Evolutionary conservation across 306 rosid genomes (phyloP).

Genomic region (Vigna radiata): DNA sequence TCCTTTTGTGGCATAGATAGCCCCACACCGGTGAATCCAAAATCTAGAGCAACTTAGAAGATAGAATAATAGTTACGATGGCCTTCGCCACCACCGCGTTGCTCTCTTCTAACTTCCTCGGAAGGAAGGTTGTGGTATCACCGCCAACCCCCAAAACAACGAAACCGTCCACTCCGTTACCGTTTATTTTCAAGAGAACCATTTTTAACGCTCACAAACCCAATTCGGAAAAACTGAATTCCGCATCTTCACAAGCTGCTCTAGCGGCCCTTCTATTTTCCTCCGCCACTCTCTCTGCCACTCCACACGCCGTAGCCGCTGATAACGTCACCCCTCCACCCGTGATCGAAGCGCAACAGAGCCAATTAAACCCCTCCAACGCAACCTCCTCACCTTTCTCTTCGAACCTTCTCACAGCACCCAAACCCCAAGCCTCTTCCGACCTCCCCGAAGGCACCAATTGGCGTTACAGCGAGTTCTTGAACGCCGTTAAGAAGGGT

Average conservation of each 20-base stretch:
- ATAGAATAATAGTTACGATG: constrained; percentile 45
- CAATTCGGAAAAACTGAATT: constrained; percentile 44
- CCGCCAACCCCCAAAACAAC: constrained; percentile 88
- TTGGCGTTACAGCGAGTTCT: constrained; percentile 97
- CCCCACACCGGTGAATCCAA: not conserved
- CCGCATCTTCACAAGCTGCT: constrained; percentile 66
- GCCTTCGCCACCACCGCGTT: constrained; percentile 68
- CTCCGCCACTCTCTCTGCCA: constrained; percentile 38
- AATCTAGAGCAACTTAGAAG: not conserved
- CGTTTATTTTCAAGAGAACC: constrained; percentile 49
- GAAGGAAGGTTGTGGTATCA: constrained; percentile 55
- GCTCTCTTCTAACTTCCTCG: constrained; percentile 69
- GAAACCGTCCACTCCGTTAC: constrained; percentile 42
- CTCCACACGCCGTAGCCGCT: constrained; percentile 67
- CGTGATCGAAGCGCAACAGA: constrained; percentile 65
- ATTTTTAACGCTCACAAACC: constrained; percentile 40
- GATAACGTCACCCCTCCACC: constrained; percentile 60
- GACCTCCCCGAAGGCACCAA: constrained; percentile 92
- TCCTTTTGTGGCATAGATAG: not conserved
- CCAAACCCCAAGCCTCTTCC: constrained; percentile 70
- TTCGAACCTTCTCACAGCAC: constrained; percentile 76
- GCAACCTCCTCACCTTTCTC: constrained; percentile 64
- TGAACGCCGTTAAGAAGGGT: constrained; percentile 93
- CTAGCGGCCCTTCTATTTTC: constrained; percentile 73
- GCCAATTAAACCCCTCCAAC: constrained; percentile 47